phyloP scores from a whole-genome alignment of 1,284 basidiomycete genomes.

The Apiotrichum mycotoxinovorans region DNA sequence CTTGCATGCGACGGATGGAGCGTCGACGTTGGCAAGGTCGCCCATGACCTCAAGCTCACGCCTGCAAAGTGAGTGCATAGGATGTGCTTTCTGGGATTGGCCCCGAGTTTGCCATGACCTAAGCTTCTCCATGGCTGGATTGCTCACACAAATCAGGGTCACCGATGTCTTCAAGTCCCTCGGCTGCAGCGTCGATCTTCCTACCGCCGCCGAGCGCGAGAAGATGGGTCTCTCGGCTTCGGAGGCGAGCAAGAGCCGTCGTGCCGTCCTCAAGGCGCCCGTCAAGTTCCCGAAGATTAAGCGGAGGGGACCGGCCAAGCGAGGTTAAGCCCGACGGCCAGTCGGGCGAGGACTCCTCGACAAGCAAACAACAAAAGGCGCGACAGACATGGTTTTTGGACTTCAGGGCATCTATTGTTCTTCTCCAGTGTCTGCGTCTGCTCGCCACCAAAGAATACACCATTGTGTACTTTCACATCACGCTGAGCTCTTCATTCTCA shows the following conservation, averaged over 20 bases:
- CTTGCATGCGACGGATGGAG: conserved; percentile 72
- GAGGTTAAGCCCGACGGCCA: conserved; percentile 3
- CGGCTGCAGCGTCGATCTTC: conserved; percentile 65
- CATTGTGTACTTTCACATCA: no score
- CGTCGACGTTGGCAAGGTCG: conserved; percentile 63
- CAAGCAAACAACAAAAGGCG: background rate
- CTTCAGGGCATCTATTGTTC: background rate
- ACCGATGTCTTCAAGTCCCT: conserved; percentile 51
- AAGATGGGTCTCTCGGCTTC: conserved; percentile 59
- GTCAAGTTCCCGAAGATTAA: conserved; percentile 68
- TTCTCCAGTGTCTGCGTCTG: no score
- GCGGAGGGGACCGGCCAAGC: conserved; percentile 45
- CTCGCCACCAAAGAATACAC: no score
- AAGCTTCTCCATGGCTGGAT: background rate
- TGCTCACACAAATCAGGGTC: conserved; percentile 30
- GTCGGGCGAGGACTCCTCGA: no score
- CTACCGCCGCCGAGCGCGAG: conserved; percentile 62
- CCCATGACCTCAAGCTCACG: conserved; percentile 67
- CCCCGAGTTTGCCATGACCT: background rate
- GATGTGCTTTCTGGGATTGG: background rate
- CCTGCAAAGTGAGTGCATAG: conserved; percentile 57
- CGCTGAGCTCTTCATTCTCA: no score
- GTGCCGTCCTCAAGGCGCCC: conserved; percentile 69
- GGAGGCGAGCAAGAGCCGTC: conserved; percentile 60
- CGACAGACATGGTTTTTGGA: background rate